phyloP scores from a whole-genome alignment of 768 basidiomycete genomes.

The Porphyrellus cyaneotinctus region DNA sequence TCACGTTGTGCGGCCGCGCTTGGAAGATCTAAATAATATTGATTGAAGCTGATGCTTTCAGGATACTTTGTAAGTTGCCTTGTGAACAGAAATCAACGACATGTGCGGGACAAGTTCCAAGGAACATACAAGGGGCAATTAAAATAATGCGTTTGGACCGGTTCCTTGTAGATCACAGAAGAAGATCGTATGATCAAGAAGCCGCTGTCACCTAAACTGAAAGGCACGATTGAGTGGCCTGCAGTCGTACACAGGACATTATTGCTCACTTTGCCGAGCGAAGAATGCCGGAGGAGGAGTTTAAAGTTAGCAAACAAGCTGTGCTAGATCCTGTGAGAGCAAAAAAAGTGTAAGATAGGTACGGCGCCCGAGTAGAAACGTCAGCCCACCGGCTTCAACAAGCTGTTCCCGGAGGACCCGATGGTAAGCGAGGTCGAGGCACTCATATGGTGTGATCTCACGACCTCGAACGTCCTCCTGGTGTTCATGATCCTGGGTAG shows the following conservation, averaged over 20 bases:
- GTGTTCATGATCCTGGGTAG: conserved; percentile 67
- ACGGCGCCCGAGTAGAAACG: conserved; percentile 14
- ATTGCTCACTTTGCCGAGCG: conserved; percentile 70
- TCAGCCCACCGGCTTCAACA: conserved; percentile 46
- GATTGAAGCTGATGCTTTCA: conserved; percentile 2
- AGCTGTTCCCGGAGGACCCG: conserved; percentile 64
- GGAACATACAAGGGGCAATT: conserved; percentile 31
- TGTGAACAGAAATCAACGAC: conserved; percentile 1
- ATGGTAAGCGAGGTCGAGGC: conserved; percentile 66
- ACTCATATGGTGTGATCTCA: conserved; percentile 65
- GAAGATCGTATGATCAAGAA: conserved; percentile 69
- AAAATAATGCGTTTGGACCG: conserved; percentile 32
- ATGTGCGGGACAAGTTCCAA: neutral
- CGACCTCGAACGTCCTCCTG: conserved; percentile 63
- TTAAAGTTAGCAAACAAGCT: conserved; percentile 70
- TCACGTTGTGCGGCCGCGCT: conserved; percentile 43
- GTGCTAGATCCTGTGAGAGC: conserved; percentile 70
- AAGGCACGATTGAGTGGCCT: conserved; percentile 5
- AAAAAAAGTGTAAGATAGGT: neutral
- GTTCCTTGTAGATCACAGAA: conserved; percentile 49
- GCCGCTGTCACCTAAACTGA: conserved; percentile 76
- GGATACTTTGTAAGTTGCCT: conserved; percentile 38
- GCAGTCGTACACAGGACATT: neutral
- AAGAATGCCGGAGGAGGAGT: conserved; percentile 68
- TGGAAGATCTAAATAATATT: conserved; percentile 35